Percentiles rank a stretch among this genome's conserved stretches.
These are phyloP conservation scores for Globisporangium echinulatum DNA, from an alignment of 352 stramenopile species.

Conservation along the genomic window DNA sequence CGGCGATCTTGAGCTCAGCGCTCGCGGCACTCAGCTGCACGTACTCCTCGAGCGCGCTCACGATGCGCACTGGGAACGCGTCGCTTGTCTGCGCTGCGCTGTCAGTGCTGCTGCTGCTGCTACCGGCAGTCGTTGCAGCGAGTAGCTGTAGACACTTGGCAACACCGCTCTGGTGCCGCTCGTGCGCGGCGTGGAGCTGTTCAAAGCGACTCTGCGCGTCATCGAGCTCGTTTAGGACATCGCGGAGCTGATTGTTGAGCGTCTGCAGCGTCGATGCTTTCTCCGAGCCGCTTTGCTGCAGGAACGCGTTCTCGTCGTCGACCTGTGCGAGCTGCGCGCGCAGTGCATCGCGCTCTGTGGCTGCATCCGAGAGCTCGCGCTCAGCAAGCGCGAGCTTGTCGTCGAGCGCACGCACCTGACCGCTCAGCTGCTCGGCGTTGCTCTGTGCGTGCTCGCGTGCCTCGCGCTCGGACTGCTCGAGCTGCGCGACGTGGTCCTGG, in stretches of 20 bases:
- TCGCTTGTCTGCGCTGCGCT: background rate
- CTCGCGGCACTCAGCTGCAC: constrained; percentile 16
- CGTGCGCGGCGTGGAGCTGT: constrained; percentile 27
- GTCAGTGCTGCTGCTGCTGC: background rate
- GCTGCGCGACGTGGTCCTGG: constrained; percentile 23
- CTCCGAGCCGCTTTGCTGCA: constrained; percentile 38
- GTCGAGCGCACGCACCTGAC: constrained; percentile 12
- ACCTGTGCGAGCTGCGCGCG: constrained; percentile 24
- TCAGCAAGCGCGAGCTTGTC: constrained; percentile 17
- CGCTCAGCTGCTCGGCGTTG: constrained; percentile 19
- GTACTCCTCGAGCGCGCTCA: constrained; percentile 16
- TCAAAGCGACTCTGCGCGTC: constrained; percentile 21
- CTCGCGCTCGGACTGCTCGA: constrained; percentile 20
- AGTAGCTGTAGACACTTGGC: constrained; percentile 29
- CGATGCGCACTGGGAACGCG: constrained; percentile 15
- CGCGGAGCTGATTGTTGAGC: constrained; percentile 46
- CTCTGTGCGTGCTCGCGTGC: constrained; percentile 21
- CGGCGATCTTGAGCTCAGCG: constrained; percentile 43
- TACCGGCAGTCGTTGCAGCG: constrained; percentile 4
- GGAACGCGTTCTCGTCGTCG: constrained; percentile 31
- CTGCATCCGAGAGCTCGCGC: constrained; percentile 8
- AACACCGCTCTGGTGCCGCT: constrained; percentile 19
- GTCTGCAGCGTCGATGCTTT: constrained; percentile 50
- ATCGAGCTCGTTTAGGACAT: constrained; percentile 28
- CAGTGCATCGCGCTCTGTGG: constrained; percentile 25